Percentiles rank a stretch among this genome's conserved stretches.
These are phyloP conservation scores for Ganoderma boninense DNA, from an alignment of 1,284 basidiomycete species.

Conservation along the genomic window DNA sequence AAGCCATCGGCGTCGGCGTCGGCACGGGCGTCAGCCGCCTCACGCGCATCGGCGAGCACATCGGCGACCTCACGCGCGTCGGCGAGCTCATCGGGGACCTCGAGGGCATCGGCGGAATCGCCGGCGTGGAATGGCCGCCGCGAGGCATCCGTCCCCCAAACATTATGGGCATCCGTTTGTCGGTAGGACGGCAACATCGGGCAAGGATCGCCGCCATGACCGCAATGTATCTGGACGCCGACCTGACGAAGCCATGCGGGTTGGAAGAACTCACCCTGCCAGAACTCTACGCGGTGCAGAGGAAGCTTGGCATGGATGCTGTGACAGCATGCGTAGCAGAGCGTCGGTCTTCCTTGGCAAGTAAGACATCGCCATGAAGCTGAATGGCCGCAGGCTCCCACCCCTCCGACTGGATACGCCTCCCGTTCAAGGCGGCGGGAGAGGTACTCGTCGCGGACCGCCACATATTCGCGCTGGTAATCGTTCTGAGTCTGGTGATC, in stretches of 20 bases:
- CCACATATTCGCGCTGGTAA: neutral
- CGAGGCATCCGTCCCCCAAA: too few species aligned
- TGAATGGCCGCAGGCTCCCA: neutral
- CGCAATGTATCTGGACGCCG: conserved; percentile 7
- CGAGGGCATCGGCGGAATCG: too few species aligned
- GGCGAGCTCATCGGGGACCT: too few species aligned
- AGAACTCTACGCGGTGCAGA: conserved; percentile 4
- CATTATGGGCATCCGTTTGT: too few species aligned
- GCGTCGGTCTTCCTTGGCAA: neutral
- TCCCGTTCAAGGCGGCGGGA: neutral
- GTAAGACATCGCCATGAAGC: neutral
- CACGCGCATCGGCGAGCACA: too few species aligned
- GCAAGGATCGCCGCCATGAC: neutral
- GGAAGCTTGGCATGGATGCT: neutral
- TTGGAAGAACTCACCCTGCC: conserved; percentile 2
- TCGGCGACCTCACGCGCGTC: too few species aligned
- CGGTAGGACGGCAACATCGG: neutral
- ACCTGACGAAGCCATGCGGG: conserved; percentile 6
- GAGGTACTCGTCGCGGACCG: neutral
- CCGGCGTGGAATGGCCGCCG: too few species aligned
- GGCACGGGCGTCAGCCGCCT: too few species aligned
- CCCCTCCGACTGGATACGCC: neutral
- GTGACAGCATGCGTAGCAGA: neutral
- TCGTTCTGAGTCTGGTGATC: neutral
- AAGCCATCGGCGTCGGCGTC: too few species aligned